These are phyloP conservation scores for Spizellomyces punctatus DNA, from an alignment of 192 early-diverging fungal genomes.

Conservation along the genomic window DNA sequence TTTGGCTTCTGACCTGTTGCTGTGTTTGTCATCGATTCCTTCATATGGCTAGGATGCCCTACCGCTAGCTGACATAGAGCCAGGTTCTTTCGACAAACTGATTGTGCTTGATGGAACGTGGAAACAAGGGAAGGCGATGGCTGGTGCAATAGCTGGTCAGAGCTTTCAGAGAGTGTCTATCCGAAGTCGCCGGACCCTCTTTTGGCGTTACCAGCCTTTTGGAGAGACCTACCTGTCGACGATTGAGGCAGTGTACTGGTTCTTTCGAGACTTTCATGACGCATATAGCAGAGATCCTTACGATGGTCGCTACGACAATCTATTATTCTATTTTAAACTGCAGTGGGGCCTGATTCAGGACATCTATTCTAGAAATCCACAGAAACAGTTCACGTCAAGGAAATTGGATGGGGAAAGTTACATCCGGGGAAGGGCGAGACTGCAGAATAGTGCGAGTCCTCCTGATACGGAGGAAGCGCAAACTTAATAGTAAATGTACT, in stretches of 20 bases:
- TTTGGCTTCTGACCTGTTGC: conserved; percentile 3
- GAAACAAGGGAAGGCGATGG: conserved; percentile 72
- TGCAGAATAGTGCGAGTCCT: background rate
- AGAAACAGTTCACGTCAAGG: conserved; percentile 54
- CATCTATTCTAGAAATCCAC: conserved; percentile 67
- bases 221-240: conserved; percentile 80
- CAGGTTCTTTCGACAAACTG: conserved; percentile 58
- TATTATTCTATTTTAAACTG: conserved; percentile 89
- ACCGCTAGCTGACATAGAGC: conserved; percentile 54
- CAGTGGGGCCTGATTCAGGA: conserved; percentile 87
- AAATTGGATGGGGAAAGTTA: conserved; percentile 42
- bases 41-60: conserved; percentile 57
- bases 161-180: conserved; percentile 53
- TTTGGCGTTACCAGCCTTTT: conserved; percentile 88
- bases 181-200: conserved; percentile 72
- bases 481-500: no score
- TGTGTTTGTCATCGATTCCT: background rate
- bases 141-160: conserved; percentile 42
- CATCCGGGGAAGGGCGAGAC: conserved; percentile 29
- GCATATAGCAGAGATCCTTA: conserved; percentile 46
- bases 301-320: conserved; percentile 81
- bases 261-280: conserved; percentile 77
- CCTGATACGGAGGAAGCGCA: background rate
- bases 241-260: conserved; percentile 95
- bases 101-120: conserved; percentile 97